phyloP scores from a whole-genome alignment of 1,284 basidiomycete species.

The Pholiota adiposa region DNA sequence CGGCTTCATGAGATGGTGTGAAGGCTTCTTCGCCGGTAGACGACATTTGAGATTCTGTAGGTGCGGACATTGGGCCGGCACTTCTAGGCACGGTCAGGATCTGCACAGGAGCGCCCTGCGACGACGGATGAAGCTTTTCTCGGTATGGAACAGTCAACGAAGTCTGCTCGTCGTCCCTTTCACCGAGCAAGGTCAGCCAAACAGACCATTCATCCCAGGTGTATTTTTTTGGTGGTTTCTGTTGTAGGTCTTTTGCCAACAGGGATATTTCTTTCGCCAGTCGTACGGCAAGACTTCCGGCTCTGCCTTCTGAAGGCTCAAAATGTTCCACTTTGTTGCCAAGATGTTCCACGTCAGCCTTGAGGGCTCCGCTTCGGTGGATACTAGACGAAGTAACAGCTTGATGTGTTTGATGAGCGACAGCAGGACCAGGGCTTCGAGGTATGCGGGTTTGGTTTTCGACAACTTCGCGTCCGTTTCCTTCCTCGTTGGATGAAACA shows the following conservation, averaged over 20 bases:
- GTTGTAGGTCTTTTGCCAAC: conserved; percentile 33
- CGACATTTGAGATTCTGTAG: background rate
- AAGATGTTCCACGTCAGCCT: conserved; percentile 29
- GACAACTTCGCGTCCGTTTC: background rate
- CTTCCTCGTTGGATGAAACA: background rate
- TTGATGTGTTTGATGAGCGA: no score
- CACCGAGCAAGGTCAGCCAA: conserved; percentile 33
- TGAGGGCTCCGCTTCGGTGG: background rate
- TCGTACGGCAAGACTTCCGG: conserved; percentile 28
- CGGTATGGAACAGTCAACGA: no score
- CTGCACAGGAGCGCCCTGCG: background rate
- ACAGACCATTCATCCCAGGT: conserved; percentile 37
- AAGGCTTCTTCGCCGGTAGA: no score
- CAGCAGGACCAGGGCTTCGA: no score
- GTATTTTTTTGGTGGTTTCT: conserved; percentile 31
- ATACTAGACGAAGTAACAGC: no score
- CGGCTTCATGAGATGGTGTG: background rate
- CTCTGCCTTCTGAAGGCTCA: conserved; percentile 28
- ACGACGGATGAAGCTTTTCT: background rate
- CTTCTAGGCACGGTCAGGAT: background rate
- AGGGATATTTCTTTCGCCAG: conserved; percentile 33
- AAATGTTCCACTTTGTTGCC: conserved; percentile 30
- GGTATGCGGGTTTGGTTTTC: background rate
- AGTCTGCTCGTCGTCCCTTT: conserved; percentile 5
- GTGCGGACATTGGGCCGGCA: background rate